Percentiles rank a stretch among this genome's conserved stretches.
These are phyloP conservation scores for Sordariomycetes sp. DNA, from an alignment of 2,329 filamentous ascomycete species.

Conservation along the genomic window DNA sequence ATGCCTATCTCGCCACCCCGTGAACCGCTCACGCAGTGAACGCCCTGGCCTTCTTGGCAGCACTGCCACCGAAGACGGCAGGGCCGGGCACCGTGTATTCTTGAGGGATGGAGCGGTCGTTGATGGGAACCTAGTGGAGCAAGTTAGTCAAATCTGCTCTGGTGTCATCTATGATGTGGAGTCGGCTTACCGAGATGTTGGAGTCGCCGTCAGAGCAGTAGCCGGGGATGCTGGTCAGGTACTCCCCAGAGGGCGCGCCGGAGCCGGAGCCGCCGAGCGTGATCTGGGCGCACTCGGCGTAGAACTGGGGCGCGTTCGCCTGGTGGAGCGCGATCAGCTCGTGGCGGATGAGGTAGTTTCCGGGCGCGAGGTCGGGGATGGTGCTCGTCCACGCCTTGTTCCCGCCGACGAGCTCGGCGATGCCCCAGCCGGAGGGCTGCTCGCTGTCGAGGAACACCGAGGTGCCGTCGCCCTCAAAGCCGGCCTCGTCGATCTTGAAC, in stretches of 20 bases:
- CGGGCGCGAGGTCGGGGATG: slow-evolving; percentile 33
- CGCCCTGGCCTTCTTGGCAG: slow-evolving; percentile 8
- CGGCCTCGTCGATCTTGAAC: slow-evolving; percentile 31
- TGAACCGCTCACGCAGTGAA: slow-evolving; percentile 6
- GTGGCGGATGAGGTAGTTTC: slow-evolving; percentile 43
- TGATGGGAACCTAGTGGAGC: slow-evolving; percentile 8
- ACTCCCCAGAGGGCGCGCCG: slow-evolving; percentile 16
- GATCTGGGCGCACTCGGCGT: slow-evolving; percentile 50
- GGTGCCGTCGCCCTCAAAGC: slow-evolving; percentile 25
- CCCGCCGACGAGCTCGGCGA: slow-evolving; percentile 33
- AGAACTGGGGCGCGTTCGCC: slow-evolving; percentile 37
- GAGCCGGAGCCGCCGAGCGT: slow-evolving; percentile 39
- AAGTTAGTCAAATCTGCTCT: neutral
- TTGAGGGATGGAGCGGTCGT: slow-evolving; percentile 9
- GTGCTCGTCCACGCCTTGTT: slow-evolving; percentile 36
- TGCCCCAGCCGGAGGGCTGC: slow-evolving; percentile 21
- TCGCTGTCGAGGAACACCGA: slow-evolving; percentile 19
- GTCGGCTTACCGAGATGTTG: slow-evolving; percentile 28
- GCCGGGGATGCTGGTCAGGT: slow-evolving; percentile 24
- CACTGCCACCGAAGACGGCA: slow-evolving; percentile 8
- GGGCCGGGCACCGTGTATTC: slow-evolving; percentile 10
- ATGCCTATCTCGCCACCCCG: neutral
- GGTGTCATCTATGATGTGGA: slow-evolving; percentile 8
- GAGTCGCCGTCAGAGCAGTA: slow-evolving; percentile 37
- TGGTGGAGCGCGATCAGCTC: slow-evolving; percentile 45